These are phyloP conservation scores for Tilletiopsis washingtonensis DNA, from an alignment of 1,284 basidiomycete species.

Conservation along the genomic window DNA sequence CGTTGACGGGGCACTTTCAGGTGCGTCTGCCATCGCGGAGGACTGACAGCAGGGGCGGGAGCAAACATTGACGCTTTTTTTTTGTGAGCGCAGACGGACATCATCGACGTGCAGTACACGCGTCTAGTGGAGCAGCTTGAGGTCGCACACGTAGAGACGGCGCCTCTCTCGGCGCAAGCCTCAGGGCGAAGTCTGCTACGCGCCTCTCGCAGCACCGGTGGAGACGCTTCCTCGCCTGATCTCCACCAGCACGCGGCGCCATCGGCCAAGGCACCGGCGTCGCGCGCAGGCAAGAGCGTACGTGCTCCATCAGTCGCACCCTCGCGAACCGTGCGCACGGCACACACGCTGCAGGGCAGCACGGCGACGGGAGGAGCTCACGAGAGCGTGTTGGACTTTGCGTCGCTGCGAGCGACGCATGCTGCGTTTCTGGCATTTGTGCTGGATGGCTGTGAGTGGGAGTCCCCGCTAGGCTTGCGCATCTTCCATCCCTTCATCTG, in stretches of 20 bases:
- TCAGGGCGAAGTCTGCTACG: background rate
- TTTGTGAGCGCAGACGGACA: slow-evolving; percentile 62
- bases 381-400: slow-evolving; percentile 57
- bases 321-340: background rate
- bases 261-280: too few species aligned
- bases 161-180: background rate
- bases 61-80: too few species aligned
- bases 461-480: slow-evolving; percentile 59
- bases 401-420: slow-evolving; percentile 70
- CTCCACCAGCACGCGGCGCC: too few species aligned
- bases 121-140: slow-evolving; percentile 58
- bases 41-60: too few species aligned
- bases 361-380: background rate
- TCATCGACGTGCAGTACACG: slow-evolving; percentile 73
- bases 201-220: background rate
- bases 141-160: background rate
- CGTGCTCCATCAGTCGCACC: too few species aligned
- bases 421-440: slow-evolving; percentile 70
- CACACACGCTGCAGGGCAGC: background rate
- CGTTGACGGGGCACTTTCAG: slow-evolving; percentile 53
- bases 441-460: slow-evolving; percentile 68
- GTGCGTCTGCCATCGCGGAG: too few species aligned
- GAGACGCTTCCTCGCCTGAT: too few species aligned
- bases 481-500: slow-evolving; percentile 64
- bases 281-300: too few species aligned